Conservation (phyloP, 305 asterid genomes). For the Solanum hybrid region DNA sequence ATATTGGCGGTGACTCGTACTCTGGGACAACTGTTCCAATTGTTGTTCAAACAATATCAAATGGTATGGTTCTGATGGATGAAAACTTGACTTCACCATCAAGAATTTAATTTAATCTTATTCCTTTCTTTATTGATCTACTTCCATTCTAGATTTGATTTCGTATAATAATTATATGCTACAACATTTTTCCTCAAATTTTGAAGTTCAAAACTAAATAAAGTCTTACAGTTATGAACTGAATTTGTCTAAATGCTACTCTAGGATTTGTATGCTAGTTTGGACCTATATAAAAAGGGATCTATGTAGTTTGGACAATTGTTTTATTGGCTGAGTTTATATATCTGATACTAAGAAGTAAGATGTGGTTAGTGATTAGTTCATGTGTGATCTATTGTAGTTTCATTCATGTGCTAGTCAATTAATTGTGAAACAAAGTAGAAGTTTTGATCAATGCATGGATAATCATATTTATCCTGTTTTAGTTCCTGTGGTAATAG, state of each 20-base stretch:
- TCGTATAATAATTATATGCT: neutral
- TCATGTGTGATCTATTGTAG: neutral
- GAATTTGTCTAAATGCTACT: neutral
- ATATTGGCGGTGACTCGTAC: neutral
- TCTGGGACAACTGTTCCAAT: slow-evolving; percentile 2
- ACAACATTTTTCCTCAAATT: neutral
- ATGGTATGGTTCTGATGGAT: neutral
- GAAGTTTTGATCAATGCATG: neutral
- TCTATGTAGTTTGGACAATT: neutral
- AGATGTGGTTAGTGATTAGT: neutral
- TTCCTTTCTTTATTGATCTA: neutral
- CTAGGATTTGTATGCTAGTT: neutral
- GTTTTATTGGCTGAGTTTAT: neutral
- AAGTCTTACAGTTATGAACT: neutral
- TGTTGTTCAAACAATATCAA: neutral
- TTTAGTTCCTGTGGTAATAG: neutral
- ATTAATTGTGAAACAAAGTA: neutral
- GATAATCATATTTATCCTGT: neutral
- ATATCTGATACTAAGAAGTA: neutral
- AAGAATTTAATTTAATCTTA: neutral
- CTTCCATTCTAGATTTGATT: neutral
- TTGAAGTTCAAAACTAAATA: neutral
- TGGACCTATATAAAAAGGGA: neutral
- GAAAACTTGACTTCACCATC: neutral
- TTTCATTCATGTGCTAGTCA: neutral